These are phyloP conservation scores for Capronia epimyces DNA, from an alignment of 2,329 filamentous ascomycete species.

Conservation along the genomic window DNA sequence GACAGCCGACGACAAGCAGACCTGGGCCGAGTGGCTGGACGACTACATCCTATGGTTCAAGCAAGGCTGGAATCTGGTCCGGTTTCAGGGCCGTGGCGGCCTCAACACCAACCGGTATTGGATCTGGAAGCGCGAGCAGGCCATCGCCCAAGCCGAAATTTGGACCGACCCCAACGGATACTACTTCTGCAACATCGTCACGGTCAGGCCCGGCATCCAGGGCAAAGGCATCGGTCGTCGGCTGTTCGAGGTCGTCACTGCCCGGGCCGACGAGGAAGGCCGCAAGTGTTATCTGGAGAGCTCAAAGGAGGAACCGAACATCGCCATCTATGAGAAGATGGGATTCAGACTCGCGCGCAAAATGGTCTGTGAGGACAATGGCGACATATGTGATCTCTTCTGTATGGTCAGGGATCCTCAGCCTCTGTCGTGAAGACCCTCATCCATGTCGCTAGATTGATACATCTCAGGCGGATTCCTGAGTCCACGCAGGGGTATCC, in stretches of 20 bases:
- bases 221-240: conserved; percentile 61
- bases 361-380: conserved; percentile 61
- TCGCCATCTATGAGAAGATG: conserved; percentile 64
- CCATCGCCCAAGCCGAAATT: conserved; percentile 54
- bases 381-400: conserved; percentile 51
- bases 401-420: conserved; percentile 28
- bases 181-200: conserved; percentile 72
- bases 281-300: conserved; percentile 66
- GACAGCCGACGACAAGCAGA: conserved; percentile 43
- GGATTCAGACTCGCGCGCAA: conserved; percentile 61
- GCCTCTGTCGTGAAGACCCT: conserved; percentile 3
- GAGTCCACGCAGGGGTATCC: too few relatives aligned
- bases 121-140: conserved; percentile 66
- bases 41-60: conserved; percentile 61
- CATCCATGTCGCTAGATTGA: background rate
- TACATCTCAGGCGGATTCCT: too few relatives aligned
- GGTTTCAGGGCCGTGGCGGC: conserved; percentile 60
- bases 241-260: conserved; percentile 59
- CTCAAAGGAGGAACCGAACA: conserved; percentile 61
- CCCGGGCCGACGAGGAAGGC: conserved; percentile 58
- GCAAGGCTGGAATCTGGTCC: conserved; percentile 62
- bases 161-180: conserved; percentile 65
- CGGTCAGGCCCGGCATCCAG: conserved; percentile 60
- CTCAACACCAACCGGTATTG: conserved; percentile 62
- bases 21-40: conserved; percentile 59